phyloP scores from a whole-genome alignment of 257 asterid genomes.

The Nicotiana noctiflora region DNA sequence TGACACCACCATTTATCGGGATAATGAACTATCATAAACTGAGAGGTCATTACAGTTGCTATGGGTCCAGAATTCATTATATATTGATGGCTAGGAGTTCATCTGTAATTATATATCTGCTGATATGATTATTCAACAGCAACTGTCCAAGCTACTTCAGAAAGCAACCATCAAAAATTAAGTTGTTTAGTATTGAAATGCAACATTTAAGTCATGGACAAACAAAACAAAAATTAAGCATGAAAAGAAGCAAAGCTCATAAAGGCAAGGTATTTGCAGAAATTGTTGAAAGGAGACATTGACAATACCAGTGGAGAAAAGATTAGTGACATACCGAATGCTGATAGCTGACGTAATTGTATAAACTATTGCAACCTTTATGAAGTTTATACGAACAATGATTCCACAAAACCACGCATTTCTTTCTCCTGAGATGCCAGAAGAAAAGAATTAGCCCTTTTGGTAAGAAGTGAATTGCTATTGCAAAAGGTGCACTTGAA shows the following conservation, averaged over 20 bases:
- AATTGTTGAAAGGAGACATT: not conserved
- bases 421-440: conserved; percentile 40
- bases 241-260: not conserved
- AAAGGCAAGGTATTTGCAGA: not conserved
- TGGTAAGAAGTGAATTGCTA: not conserved
- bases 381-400: conserved; percentile 29
- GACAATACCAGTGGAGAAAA: not conserved
- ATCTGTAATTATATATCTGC: not conserved
- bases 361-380: conserved; percentile 55
- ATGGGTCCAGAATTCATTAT: not conserved
- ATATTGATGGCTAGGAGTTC: not conserved
- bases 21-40: too few species aligned
- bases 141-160: not conserved
- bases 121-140: not conserved
- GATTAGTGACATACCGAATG: conserved; percentile 31
- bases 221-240: not conserved
- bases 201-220: not conserved
- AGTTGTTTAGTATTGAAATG: not conserved
- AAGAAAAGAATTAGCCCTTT: not conserved
- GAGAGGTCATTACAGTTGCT: too few species aligned
- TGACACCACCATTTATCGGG: too few species aligned
- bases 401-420: conserved; percentile 44
- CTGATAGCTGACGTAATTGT: conserved; percentile 57
- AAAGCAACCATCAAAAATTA: not conserved
- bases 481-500: not conserved